A percentile compares a stretch with the other conserved stretches of the same genome.
Evolutionary conservation across 768 basidiomycete species (phyloP).

Genomic region (Suillus spraguei): DNA sequence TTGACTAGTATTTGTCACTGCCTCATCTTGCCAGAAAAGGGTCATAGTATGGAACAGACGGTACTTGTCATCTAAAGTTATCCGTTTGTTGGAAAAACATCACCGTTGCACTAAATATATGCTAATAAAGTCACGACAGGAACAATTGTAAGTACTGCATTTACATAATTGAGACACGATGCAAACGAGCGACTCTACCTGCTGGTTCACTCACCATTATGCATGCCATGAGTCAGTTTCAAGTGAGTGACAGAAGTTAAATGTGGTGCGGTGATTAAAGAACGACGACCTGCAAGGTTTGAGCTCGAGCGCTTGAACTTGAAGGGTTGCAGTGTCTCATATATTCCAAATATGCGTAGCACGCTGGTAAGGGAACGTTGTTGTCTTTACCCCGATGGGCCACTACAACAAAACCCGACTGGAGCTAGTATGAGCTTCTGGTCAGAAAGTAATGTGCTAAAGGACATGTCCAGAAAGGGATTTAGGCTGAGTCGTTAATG

Average conservation of each 20-base stretch:
- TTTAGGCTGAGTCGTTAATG: background rate
- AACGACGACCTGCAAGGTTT: background rate
- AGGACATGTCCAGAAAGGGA: background rate
- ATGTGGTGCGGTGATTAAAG: conserved; percentile 17
- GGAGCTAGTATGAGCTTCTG: background rate
- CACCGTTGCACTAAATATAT: background rate
- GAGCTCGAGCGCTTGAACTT: background rate
- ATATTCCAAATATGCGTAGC: background rate
- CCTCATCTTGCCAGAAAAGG: background rate
- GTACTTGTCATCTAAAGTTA: background rate
- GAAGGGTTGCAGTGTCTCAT: background rate
- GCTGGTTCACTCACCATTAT: background rate
- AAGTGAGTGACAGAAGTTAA: background rate
- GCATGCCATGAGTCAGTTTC: background rate
- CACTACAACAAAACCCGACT: background rate
- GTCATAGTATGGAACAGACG: background rate
- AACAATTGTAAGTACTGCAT: background rate
- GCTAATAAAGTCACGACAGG: background rate
- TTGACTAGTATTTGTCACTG: background rate
- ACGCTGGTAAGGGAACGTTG: background rate
- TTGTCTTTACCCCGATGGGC: background rate
- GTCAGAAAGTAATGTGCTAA: background rate
- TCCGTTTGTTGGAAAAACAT: background rate
- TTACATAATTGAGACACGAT: background rate
- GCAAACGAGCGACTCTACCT: background rate